Percentiles rank a stretch among this genome's conserved stretches.
Evolutionary conservation across 805 yeast species (phyloP).

Genomic region (Wickerhamiella occidentalis): DNA sequence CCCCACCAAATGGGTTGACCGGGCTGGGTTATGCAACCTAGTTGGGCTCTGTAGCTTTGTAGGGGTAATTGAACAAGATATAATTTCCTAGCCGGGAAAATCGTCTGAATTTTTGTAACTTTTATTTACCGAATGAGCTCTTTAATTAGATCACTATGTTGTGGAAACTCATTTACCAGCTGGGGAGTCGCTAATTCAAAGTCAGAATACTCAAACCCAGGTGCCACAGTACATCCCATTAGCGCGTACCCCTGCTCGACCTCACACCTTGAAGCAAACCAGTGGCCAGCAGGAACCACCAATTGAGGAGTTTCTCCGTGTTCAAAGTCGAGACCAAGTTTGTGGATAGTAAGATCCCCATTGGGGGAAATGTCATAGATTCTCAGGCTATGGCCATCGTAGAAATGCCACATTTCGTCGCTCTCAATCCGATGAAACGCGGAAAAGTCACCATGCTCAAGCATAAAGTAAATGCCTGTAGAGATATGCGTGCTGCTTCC

Average conservation of each 20-base stretch:
- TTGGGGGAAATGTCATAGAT: neutral
- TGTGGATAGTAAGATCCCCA: neutral
- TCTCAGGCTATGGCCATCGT: neutral
- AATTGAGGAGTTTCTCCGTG: conserved; percentile 1
- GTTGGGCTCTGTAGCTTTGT: too few species aligned
- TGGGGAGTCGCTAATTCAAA: neutral
- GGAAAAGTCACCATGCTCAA: conserved; percentile 3
- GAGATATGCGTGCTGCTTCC: neutral
- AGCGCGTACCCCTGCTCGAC: neutral
- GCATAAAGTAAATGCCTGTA: conserved; percentile 5
- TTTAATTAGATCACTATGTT: neutral
- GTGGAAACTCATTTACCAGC: neutral
- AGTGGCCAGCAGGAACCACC: neutral
- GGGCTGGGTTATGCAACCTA: too few species aligned
- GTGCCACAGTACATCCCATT: conserved; percentile 4
- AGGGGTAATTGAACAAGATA: too few species aligned
- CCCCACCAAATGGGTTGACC: too few species aligned
- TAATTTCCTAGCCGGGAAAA: too few species aligned
- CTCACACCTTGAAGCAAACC: conserved; percentile 8
- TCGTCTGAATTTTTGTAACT: too few species aligned
- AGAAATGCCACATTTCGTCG: conserved; percentile 8
- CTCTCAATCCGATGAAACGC: neutral
- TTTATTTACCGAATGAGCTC: too few species aligned
- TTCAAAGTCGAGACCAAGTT: neutral
- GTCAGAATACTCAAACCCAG: conserved; percentile 4